A percentile compares a stretch with the other conserved stretches of the same genome.
Evolutionary conservation across 768 basidiomycete genomes (phyloP).

Genomic region (Xanthoconium stramineum): DNA sequence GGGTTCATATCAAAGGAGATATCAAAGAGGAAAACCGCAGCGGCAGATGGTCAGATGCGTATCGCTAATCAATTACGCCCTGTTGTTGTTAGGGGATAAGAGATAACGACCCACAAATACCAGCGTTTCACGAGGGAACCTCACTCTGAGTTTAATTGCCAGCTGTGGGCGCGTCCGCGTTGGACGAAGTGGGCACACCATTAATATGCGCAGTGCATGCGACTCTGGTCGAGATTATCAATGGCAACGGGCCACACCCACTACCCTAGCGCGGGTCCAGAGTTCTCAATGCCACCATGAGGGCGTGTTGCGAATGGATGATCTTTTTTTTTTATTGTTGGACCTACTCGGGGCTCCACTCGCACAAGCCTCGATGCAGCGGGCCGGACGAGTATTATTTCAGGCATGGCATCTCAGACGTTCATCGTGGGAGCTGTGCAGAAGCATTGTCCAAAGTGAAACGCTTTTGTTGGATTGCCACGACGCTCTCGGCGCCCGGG

Average conservation of each 20-base stretch:
- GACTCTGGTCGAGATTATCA: background rate
- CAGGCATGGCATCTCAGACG: constrained; percentile 8
- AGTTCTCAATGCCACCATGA: background rate
- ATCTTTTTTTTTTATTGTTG: background rate
- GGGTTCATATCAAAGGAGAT: background rate
- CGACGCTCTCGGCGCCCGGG: background rate
- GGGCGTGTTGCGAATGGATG: background rate
- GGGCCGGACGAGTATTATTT: background rate
- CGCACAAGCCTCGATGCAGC: constrained; percentile 8
- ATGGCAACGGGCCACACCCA: background rate
- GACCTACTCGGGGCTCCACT: background rate
- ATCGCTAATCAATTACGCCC: background rate
- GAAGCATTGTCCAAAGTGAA: constrained; percentile 3
- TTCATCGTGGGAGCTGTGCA: background rate
- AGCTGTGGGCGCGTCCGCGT: background rate
- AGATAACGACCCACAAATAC: background rate
- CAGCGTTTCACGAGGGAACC: background rate
- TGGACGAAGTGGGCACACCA: background rate
- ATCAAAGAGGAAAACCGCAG: background rate
- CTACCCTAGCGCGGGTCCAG: background rate
- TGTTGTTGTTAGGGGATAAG: background rate
- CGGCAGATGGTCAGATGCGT: background rate
- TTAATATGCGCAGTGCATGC: background rate
- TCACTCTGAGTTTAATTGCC: background rate
- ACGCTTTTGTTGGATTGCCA: background rate